phyloP scores from a whole-genome alignment of 179 eudicot genomes.

The Actinidia polygama region DNA sequence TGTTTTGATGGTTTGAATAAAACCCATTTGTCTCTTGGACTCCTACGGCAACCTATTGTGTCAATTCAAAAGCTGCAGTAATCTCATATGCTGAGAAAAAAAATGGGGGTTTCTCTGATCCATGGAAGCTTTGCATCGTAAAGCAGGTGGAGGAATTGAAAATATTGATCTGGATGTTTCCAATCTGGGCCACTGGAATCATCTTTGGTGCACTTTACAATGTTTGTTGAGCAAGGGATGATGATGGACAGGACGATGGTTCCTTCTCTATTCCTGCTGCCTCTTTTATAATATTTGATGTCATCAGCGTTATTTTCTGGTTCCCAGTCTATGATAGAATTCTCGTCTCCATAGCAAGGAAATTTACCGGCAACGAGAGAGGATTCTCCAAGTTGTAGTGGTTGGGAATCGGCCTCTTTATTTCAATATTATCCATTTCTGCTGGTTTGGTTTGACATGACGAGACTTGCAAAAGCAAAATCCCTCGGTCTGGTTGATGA shows the following conservation, averaged over 20 bases:
- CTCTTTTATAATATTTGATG: slow-evolving; percentile 37
- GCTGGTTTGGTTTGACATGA: slow-evolving; percentile 47
- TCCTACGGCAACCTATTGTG: background rate
- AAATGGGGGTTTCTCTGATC: slow-evolving; percentile 20
- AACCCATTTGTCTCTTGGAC: background rate
- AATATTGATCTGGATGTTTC: slow-evolving; percentile 49
- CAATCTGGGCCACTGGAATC: slow-evolving; percentile 49
- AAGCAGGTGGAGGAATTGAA: slow-evolving; percentile 59
- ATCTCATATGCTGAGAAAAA: slow-evolving; percentile 26
- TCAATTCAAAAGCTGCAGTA: slow-evolving; percentile 40
- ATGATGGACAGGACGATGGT: slow-evolving; percentile 43
- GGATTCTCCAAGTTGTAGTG: slow-evolving; percentile 51
- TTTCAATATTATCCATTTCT: slow-evolving; percentile 38
- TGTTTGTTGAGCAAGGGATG: slow-evolving; percentile 55
- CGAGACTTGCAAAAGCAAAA: slow-evolving; percentile 32
- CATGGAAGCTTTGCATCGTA: slow-evolving; percentile 50
- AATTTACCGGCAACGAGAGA: slow-evolving; percentile 34
- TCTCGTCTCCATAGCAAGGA: slow-evolving; percentile 45
- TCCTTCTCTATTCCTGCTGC: slow-evolving; percentile 52
- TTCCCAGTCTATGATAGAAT: slow-evolving; percentile 47
- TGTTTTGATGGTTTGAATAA: background rate
- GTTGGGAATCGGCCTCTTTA: slow-evolving; percentile 50
- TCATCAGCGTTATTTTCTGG: slow-evolving; percentile 39
- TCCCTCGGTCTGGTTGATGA: slow-evolving; percentile 31
- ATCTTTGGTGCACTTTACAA: slow-evolving; percentile 38